Evolutionary conservation across 1,284 basidiomycete species (phyloP).

Genomic region (Microbotryum saponariae): DNA sequence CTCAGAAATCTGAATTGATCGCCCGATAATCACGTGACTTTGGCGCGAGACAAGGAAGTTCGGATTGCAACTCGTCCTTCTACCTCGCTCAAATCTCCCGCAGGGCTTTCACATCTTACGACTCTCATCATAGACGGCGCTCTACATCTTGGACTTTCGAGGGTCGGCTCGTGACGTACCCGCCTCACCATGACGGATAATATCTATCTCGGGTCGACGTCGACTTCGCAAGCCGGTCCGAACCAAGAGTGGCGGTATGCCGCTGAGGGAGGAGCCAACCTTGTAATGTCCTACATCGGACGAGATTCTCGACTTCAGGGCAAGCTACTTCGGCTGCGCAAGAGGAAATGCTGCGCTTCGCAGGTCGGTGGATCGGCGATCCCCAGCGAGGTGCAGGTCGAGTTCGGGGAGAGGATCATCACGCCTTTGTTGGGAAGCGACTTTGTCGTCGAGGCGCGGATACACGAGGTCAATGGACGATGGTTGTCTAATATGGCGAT

Average conservation of each 20-base stretch:
- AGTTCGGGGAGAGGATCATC: constrained; percentile 8
- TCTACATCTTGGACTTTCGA: too few relatives aligned
- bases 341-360: constrained; percentile 40
- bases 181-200: too few relatives aligned
- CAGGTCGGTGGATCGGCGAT: constrained; percentile 1
- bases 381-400: constrained; percentile 15
- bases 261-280: constrained; percentile 79
- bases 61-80: too few relatives aligned
- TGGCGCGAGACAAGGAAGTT: too few relatives aligned
- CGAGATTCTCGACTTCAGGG: constrained; percentile 46
- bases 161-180: too few relatives aligned
- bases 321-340: constrained; percentile 66
- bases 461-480: constrained; percentile 49
- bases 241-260: constrained; percentile 60
- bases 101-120: too few relatives aligned
- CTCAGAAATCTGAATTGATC: too few relatives aligned
- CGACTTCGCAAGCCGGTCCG: too few relatives aligned
- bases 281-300: constrained; percentile 73
- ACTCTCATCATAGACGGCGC: too few relatives aligned
- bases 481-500: constrained; percentile 57
- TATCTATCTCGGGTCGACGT: too few relatives aligned
- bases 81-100: too few relatives aligned
- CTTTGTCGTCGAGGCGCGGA: constrained; percentile 42
- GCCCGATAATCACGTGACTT: too few relatives aligned
- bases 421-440: constrained; percentile 11